Base-by-base conservation (phyloP, 805 yeast species). In the Blastobotrys terrestris region DNA sequence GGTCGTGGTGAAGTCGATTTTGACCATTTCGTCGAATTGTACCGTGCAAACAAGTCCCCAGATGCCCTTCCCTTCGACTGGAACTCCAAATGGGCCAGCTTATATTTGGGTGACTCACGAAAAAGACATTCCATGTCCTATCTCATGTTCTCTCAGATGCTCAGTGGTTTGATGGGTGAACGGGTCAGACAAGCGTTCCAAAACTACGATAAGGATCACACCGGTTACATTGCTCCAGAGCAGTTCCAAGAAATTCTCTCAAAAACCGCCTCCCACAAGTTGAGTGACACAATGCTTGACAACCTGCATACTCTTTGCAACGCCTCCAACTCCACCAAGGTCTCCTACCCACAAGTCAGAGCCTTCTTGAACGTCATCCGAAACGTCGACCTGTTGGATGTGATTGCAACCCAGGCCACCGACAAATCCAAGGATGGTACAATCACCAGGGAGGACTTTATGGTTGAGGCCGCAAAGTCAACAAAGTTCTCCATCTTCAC, bases 111-210 rank as follows among this genome's bases (percentile, higher is more conserved):
- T 14, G 68, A 63, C 57, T 58, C 63, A 53, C 57, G 63, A 22
- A 54, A 63, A 45, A 67, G 76, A 21, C 76, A 72, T 53, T 54
- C 64, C 39, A 58, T 73, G 66, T 60, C 72, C 48, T 73, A 73
- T 61, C 58, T 59, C 52, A 72, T 70, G 69, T 73, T 73, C 61
- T 68, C 72, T 39, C 77, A 73, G 58, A 73, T 73, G 77, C 65
- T 73, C 46, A 63, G 68, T 44, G 77, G 76, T n/a, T 63, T 73
- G 39, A 64, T 68, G 44, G 77, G 77, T 31, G 77, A 73, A 59
- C 73, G 77, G n/a, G 74, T 72, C 26, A 67, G 77, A 31, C 77
- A 72, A 65, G 74, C 74, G 44, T 73, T 73, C 65, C 64, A 60
- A 55, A 53, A 60, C 57, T 70, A 60, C 54, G 77, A 73, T 63